These are phyloP conservation scores for Boletus patriciae DNA, from an alignment of 768 basidiomycete genomes.

Conservation along the genomic window DNA sequence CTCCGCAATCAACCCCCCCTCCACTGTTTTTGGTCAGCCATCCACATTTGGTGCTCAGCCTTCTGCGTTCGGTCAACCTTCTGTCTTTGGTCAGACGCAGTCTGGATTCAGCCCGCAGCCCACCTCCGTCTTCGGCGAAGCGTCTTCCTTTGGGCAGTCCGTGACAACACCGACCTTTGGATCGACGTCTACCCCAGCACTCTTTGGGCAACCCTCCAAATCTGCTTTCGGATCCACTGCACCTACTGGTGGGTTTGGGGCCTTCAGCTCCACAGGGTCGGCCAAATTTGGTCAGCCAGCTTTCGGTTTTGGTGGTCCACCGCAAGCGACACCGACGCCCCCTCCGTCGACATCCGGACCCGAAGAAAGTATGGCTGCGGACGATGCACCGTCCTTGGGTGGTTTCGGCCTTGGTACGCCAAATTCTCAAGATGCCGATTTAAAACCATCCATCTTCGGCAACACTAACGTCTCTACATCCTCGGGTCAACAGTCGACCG, in stretches of 20 bases:
- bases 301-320: conserved; percentile 21
- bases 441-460: conserved; percentile 36
- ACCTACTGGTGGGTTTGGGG: conserved; percentile 32
- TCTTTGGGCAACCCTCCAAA: conserved; percentile 20
- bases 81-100: conserved; percentile 20
- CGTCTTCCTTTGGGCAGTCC: conserved; percentile 24
- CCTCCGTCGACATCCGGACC: conserved; percentile 11
- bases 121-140: conserved; percentile 24
- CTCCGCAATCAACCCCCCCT: conserved; percentile 30
- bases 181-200: conserved; percentile 14
- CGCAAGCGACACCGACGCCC: conserved; percentile 1
- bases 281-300: conserved; percentile 34
- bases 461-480: conserved; percentile 14
- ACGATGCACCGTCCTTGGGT: conserved; percentile 32
- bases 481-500: conserved; percentile 17
- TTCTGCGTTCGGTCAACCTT: conserved; percentile 35
- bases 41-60: conserved; percentile 27
- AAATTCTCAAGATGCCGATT: conserved; percentile 25
- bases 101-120: conserved; percentile 20
- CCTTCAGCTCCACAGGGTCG: conserved; percentile 32
- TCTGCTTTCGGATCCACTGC: conserved; percentile 25
- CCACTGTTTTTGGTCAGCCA: conserved; percentile 38
- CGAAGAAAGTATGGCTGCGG: conserved; percentile 36
- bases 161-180: conserved; percentile 13
- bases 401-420: conserved; percentile 33